Base-by-base conservation (phyloP, 208 protist genomes). In the Leishmania major region DNA sequence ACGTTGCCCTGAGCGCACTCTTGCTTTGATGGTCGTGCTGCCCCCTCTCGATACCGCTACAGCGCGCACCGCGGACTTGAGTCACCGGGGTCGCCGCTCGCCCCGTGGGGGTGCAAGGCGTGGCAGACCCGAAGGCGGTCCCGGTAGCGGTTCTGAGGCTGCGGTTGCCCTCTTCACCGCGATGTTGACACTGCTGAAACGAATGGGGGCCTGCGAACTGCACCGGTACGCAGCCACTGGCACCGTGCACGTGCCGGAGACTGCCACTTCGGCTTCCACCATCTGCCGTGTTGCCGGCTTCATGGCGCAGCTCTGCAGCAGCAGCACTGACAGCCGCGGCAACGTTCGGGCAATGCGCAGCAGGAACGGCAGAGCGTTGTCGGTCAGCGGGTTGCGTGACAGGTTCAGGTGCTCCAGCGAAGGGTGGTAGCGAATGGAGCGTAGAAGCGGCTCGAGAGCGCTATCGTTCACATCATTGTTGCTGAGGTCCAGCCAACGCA, bases 301-400 rank as follows among this genome's bases (percentile, higher is more conserved):
- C 53, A 96, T 82, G 43, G 77, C 67, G 75, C 89, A 90, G 76
- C 88, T 87, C 31, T 88, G 40, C 25, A 91, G 83, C 8, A 47
- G 17, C 35, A 96, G 47, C 19, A 49, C 73, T 51, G 76, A 84
- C 37, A 97, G 77, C 19, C 81, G 60, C 57, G 87, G 83, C 51
- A 89, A 55, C n/a, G 85, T 84, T 35, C 77, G 66, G 17, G 82
- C 87, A 59, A 96, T 84, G 35, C 75, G 70, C 53, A 91, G 53
- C 31, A 97, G 84, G 2, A 81, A 80, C 0, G 76, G 72, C 22
- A 87, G 73, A 17, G 82, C 71, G 37, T 40, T 45, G 70, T 92
- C 88, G 2, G 86, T 93, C 73, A 95, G 31, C 49, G 81, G 69
- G 80, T 97, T 97, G 78, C 82, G 74, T 17, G 90, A 94, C 25